phyloP scores from a whole-genome alignment of 176 grass and related monocot genomes.

The Musa beccarii region DNA sequence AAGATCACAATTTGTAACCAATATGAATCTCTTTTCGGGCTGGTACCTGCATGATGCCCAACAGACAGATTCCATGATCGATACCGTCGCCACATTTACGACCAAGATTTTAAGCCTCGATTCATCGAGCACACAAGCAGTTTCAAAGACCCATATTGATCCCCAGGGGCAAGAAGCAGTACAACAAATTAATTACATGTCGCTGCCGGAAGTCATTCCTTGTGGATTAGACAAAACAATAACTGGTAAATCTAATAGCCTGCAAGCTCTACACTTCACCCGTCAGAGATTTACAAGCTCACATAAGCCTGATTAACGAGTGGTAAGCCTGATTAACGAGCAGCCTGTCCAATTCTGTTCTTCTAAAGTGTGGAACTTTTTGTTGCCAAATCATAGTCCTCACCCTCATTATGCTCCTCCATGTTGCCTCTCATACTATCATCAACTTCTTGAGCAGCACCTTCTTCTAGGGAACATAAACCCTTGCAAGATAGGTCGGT shows the following conservation, averaged over 20 bases:
- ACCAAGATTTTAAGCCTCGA: too few relatives aligned
- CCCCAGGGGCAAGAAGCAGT: neutral
- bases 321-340: neutral
- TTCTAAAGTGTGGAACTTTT: neutral
- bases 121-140: too few relatives aligned
- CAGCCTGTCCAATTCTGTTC: neutral
- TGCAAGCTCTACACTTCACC: neutral
- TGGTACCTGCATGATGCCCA: too few relatives aligned
- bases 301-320: neutral
- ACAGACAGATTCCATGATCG: too few relatives aligned
- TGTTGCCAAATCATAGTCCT: constrained; percentile 14
- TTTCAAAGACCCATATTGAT: too few relatives aligned
- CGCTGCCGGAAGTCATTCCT: neutral
- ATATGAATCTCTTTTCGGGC: too few relatives aligned
- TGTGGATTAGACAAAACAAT: neutral
- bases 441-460: constrained; percentile 15
- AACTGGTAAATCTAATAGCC: neutral
- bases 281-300: neutral
- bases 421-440: neutral
- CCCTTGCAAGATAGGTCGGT: constrained; percentile 19
- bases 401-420: neutral
- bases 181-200: neutral
- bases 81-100: too few relatives aligned
- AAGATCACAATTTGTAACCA: too few relatives aligned
- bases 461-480: constrained; percentile 22